Percentiles rank a stretch among this genome's conserved stretches.
Evolutionary conservation across 2,329 filamentous ascomycete species (phyloP).

Genomic region (Monosporascus sp.): DNA sequence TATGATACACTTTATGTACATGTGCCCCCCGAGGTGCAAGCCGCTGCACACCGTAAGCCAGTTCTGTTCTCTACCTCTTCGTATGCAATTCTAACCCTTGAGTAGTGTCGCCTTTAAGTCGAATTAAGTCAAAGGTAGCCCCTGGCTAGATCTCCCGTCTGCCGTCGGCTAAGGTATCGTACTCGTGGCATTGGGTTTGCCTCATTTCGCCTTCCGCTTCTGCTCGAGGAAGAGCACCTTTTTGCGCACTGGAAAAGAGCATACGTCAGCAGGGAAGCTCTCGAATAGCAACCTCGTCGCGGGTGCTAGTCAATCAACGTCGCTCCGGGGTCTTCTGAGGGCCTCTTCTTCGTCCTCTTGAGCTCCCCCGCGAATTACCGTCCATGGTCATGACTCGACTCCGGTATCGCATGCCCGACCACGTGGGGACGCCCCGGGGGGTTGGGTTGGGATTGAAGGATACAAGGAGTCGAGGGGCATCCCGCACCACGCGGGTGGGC

Average conservation of each 20-base stretch:
- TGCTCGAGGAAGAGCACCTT: conserved; percentile 94
- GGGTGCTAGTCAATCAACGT: no score
- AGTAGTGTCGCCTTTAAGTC: neutral
- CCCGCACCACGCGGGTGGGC: neutral
- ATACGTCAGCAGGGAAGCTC: neutral
- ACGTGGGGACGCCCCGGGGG: neutral
- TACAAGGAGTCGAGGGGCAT: neutral
- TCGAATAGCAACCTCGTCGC: no score
- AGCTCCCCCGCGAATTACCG: no score
- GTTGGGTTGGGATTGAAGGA: neutral
- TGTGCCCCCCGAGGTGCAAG: neutral
- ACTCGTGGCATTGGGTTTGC: neutral
- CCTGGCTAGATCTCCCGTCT: neutral
- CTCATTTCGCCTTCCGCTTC: conserved; percentile 67
- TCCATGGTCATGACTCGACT: no score
- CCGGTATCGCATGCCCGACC: no score
- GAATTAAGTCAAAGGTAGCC: neutral
- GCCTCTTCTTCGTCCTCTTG: no score
- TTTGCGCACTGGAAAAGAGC: conserved; percentile 64
- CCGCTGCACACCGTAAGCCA: neutral
- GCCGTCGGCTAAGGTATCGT: neutral
- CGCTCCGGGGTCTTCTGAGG: no score
- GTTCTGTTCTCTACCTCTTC: neutral
- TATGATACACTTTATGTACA: conserved; percentile 1
- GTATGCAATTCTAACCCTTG: neutral